These are phyloP conservation scores for Xylaria sp. DNA, from an alignment of 2,329 filamentous ascomycete genomes.

Conservation along the genomic window DNA sequence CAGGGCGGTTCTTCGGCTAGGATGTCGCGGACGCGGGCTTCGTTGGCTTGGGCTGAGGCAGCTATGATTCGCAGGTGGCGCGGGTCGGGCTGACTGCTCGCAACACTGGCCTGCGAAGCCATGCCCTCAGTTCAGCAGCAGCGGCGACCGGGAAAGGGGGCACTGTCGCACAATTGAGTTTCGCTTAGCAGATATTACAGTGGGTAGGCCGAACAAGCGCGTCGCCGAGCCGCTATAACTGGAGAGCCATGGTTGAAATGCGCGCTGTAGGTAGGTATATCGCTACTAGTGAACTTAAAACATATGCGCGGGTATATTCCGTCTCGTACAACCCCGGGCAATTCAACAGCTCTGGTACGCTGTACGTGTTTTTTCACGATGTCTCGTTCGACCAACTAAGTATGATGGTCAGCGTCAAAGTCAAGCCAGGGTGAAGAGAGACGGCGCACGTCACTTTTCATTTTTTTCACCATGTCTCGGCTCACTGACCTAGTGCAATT, in stretches of 20 bases:
- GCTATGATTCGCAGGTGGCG: slow-evolving; percentile 53
- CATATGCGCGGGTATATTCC: not conserved
- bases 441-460: not conserved
- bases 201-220: slow-evolving; percentile 11
- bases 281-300: not conserved
- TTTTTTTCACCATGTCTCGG: not conserved
- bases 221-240: slow-evolving; percentile 13
- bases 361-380: not conserved
- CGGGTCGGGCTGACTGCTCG: slow-evolving; percentile 53
- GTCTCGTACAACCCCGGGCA: not conserved
- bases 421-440: slow-evolving; percentile 6
- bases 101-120: slow-evolving; percentile 51
- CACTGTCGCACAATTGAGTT: slow-evolving; percentile 20
- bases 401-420: not conserved
- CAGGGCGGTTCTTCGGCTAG: slow-evolving; percentile 52
- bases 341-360: not conserved
- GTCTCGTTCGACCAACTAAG: not conserved
- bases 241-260: slow-evolving; percentile 21
- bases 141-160: not conserved
- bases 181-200: not conserved
- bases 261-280: not conserved
- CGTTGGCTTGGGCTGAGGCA: slow-evolving; percentile 53
- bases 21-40: slow-evolving; percentile 52
- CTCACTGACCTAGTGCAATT: not conserved
- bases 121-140: slow-evolving; percentile 29